Conservation (phyloP, 129 eudicot genomes). For the Oenanthe sinensis region DNA sequence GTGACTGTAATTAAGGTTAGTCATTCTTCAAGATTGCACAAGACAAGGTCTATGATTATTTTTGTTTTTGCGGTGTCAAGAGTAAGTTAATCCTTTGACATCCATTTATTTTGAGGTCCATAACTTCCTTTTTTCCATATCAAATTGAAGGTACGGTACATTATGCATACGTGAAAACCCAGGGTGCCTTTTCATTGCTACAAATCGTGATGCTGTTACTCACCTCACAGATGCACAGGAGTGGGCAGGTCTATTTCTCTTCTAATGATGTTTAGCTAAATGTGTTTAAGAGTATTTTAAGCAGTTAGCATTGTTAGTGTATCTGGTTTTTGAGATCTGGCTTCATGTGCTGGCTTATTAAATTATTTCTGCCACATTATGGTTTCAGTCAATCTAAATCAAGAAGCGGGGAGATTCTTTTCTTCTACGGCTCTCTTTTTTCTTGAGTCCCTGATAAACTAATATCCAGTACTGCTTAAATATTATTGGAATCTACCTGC, state of each 20-base stretch:
- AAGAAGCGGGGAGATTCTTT: background rate
- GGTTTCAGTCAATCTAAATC: background rate
- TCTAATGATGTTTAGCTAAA: background rate
- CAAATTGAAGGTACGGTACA: slow-evolving; percentile 68
- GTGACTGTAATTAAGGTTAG: background rate
- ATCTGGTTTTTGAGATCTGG: background rate
- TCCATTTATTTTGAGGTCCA: background rate
- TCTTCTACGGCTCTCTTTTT: background rate
- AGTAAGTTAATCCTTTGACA: background rate
- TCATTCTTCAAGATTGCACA: background rate
- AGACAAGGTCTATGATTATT: background rate
- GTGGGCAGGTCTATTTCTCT: slow-evolving; percentile 81
- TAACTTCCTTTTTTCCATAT: background rate
- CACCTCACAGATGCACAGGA: slow-evolving; percentile 98
- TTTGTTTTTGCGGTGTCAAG: background rate
- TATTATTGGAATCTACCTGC: background rate
- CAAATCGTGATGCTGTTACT: slow-evolving; percentile 96
- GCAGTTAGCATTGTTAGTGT: background rate
- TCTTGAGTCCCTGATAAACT: background rate
- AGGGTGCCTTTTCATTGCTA: slow-evolving; percentile 95
- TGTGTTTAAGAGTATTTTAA: background rate
- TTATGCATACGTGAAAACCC: slow-evolving; percentile 97
- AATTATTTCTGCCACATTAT: background rate
- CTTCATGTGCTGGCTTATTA: background rate
- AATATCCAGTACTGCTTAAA: background rate